Evolutionary conservation across 345 rosid genomes (phyloP).

Genomic region (Clausena lansium): DNA sequence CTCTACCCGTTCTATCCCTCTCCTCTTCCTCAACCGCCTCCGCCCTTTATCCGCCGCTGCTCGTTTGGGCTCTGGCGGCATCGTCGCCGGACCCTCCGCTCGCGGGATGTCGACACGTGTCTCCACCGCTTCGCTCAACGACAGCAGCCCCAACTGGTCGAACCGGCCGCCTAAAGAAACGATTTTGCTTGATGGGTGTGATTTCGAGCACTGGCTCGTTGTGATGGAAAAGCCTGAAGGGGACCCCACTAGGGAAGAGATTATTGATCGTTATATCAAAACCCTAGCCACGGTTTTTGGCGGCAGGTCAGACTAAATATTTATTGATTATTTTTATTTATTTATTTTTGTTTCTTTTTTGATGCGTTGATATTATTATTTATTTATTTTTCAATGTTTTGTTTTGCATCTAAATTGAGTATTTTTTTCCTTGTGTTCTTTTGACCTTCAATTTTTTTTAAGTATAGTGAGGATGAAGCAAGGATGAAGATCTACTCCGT

Average conservation of each 20-base stretch:
- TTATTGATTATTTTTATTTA: background rate
- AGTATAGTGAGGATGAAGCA: constrained; percentile 77
- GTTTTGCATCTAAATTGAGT: background rate
- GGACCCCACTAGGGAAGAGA: constrained; percentile 78
- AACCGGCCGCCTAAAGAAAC: constrained; percentile 93
- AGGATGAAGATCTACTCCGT: constrained; percentile 86
- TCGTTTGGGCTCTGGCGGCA: constrained; percentile 18
- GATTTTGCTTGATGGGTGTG: constrained; percentile 87
- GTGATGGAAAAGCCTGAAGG: constrained; percentile 72
- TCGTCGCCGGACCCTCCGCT: constrained; percentile 16
- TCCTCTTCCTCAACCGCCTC: constrained; percentile 19
- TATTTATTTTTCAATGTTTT: background rate
- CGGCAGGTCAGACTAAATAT: constrained; percentile 54
- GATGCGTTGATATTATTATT: background rate
- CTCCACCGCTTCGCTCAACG: constrained; percentile 64
- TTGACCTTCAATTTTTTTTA: background rate
- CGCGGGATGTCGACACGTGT: constrained; percentile 44
- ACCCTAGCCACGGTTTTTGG: constrained; percentile 67
- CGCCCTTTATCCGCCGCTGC: constrained; percentile 19
- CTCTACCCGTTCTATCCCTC: constrained; percentile 8
- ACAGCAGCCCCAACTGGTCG: constrained; percentile 83
- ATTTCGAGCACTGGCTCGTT: constrained; percentile 94
- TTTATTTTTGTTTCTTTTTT: background rate
- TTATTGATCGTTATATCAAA: constrained; percentile 72
- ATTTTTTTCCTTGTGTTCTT: background rate